Base-by-base conservation (phyloP, 2,329 filamentous ascomycete genomes). In the Cladophialophora exuberans region DNA sequence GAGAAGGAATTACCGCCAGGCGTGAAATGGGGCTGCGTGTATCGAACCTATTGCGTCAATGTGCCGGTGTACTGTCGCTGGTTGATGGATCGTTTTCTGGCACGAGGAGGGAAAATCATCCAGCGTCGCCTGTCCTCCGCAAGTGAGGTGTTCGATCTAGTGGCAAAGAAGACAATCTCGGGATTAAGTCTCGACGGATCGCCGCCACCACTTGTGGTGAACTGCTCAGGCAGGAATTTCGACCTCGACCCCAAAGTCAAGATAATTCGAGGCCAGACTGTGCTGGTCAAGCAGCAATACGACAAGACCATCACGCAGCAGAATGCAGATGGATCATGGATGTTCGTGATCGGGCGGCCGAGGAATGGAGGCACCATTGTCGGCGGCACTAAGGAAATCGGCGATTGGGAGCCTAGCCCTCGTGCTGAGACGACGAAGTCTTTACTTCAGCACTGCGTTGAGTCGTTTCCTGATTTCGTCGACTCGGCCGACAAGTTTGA, bases 301-400 rank as follows among this genome's bases (percentile, higher is more conserved):
- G 61, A 70, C 2, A 70, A 70, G 48, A 79, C 70, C 0, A 73
- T 88, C 17, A 88, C 85, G 2, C 76, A 80, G 22, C 83, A 88
- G 61, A 81, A 83, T 63, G 74, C 75, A 0, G 83, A 87, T 65
- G 85, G 85, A 0, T 78, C 74, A 6, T 86, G 83, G 82, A 77
- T 79, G 0, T 87, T 87, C 59, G 78, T 79, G 41, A 81, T 88
- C 4, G 83, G 85, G 1, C 77, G 85, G 2, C 79, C 78, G 6
- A 79, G 84, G 22, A 74, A 81, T 28, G 84, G 84, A 2, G 85
- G 85, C 2, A 87, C 84, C 0, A 74, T 88, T 33, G 79, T 88
- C 17, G 85, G 85, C 4, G 85, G 85, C 0, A 88, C 84, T 7
- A 87, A 86, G 66, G 80, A 87, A 64, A 75, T 77, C 1, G 70